These are phyloP conservation scores for Meira nashicola DNA, from an alignment of 1,284 basidiomycete genomes.

Conservation along the genomic window DNA sequence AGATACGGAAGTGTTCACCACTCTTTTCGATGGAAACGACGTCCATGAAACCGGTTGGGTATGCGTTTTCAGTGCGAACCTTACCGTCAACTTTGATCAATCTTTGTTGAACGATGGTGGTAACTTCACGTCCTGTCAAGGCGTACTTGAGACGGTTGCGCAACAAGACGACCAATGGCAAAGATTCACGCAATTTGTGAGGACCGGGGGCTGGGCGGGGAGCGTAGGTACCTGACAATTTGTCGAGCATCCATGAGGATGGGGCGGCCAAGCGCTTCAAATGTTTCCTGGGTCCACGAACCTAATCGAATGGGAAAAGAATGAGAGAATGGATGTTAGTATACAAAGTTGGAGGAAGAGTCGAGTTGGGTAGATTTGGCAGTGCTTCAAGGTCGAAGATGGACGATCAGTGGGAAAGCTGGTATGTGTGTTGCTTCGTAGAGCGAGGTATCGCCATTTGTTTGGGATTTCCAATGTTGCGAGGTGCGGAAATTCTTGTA, in stretches of 20 bases:
- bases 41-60: conserved; percentile 96
- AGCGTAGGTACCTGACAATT: conserved; percentile 95
- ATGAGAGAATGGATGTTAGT: neutral
- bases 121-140: conserved; percentile 91
- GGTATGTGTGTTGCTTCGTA: too few species aligned
- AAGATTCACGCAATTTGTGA: conserved; percentile 97
- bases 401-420: too few species aligned
- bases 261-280: conserved; percentile 96
- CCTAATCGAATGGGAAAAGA: conserved; percentile 18
- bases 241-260: conserved; percentile 99
- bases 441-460: too few species aligned
- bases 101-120: conserved; percentile 88
- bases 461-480: too few species aligned
- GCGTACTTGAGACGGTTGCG: conserved; percentile 99
- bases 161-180: conserved; percentile 69
- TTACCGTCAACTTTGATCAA: conserved; percentile 98
- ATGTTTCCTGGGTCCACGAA: conserved; percentile 95
- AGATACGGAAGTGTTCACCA: conserved; percentile 97
- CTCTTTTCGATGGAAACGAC: conserved; percentile 97
- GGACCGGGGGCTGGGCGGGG: conserved; percentile 95
- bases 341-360: neutral
- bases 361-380: neutral
- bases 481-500: too few species aligned
- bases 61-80: conserved; percentile 96
- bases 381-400: too few species aligned